Base-by-base conservation (phyloP, 148 eudicot species). In the Camellia lanceoleosa region DNA sequence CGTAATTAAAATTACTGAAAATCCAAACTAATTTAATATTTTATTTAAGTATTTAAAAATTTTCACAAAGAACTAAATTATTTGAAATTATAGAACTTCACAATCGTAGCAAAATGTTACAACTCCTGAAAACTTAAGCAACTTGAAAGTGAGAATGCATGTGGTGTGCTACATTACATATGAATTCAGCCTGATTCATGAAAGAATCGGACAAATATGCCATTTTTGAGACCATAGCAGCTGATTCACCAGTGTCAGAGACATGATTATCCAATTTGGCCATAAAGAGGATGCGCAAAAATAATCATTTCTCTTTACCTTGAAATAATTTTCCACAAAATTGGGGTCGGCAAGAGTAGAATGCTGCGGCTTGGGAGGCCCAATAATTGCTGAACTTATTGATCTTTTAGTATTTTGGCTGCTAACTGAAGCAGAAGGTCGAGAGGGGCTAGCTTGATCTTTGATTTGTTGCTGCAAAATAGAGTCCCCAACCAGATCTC, bases 311-410 rank as follows among this genome's bases (percentile, higher is more conserved):
- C n/a, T 23, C 62, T 51, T 51, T 77, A 95, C 99, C 97, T 92
- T 95, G 68, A 95, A 95, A 88, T 95, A 95, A 86, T 93, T 95
- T 82, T 95, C 97, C 78, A 95, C 95, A 85, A 95, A 95, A 89
- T 90, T 89, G 23, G 97, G 97, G 82, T 95, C 97, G 47, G 66
- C 83, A 61, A 81, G 87, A 68, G 97, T 91, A 83, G 99, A 95
- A 85, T 89, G 97, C 44, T 74, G 86, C 79, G 73, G 84, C 68
- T 80, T 71, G 60, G 88, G 76, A 71, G 87, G 83, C 61, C 84
- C 83, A 79, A 69, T 74, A 66, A 65, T 79, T 55, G 77, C 77
- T 79, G 88, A 87, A 71, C 81, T 86, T 54, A 89, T 83, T 71
- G 91, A 87, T 75, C 78, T 88, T 71, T 80, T 83, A 59, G 15